These are phyloP conservation scores for Clonostachys rhizophaga DNA, from an alignment of 2,329 filamentous ascomycete species.

Conservation along the genomic window DNA sequence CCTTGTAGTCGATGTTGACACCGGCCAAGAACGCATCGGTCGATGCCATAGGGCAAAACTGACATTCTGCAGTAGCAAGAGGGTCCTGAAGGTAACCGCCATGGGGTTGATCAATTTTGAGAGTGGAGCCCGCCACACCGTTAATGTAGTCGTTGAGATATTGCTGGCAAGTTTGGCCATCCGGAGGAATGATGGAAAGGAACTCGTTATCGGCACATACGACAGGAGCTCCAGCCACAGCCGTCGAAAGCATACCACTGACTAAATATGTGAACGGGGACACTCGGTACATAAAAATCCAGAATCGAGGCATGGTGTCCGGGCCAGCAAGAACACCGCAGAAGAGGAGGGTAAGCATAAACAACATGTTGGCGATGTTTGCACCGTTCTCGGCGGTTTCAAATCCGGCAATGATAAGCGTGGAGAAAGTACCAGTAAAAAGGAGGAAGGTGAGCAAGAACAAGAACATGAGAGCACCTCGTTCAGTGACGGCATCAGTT, in stretches of 20 bases:
- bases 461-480: slow-evolving; percentile 76
- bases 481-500: slow-evolving; percentile 57
- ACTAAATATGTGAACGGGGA: slow-evolving; percentile 74
- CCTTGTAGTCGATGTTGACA: slow-evolving; percentile 45
- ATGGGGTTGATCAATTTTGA: not conserved
- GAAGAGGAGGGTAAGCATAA: slow-evolving; percentile 49
- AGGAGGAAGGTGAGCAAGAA: slow-evolving; percentile 71
- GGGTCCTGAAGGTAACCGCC: slow-evolving; percentile 49
- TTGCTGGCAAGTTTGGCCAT: slow-evolving; percentile 44
- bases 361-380: slow-evolving; percentile 61
- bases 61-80: slow-evolving; percentile 42
- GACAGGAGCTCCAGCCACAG: slow-evolving; percentile 56
- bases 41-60: slow-evolving; percentile 46
- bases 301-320: slow-evolving; percentile 62
- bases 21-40: slow-evolving; percentile 46
- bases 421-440: slow-evolving; percentile 77
- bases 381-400: slow-evolving; percentile 61
- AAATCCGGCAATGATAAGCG: slow-evolving; percentile 71
- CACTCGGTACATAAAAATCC: slow-evolving; percentile 72
- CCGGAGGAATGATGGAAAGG: slow-evolving; percentile 54
- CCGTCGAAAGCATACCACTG: slow-evolving; percentile 58
- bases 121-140: not conserved
- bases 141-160: slow-evolving; percentile 54
- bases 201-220: slow-evolving; percentile 61
- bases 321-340: slow-evolving; percentile 58